phyloP scores from a whole-genome alignment of 495 filamentous ascomycete genomes.

The Thermochaetoides thermophila region DNA sequence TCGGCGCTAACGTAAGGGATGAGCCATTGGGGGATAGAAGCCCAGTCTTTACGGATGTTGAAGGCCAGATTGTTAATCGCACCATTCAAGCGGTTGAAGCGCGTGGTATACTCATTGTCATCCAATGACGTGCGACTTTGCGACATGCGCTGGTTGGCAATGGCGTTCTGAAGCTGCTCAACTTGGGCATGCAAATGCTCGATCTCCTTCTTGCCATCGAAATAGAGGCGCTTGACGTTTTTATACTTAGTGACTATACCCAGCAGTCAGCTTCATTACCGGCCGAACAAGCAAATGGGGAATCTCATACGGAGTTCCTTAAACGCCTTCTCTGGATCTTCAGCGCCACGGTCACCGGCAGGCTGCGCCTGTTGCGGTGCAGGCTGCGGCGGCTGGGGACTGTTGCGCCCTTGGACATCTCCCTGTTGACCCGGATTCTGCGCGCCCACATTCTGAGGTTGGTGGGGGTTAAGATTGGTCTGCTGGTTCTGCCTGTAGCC shows the following conservation, averaged over 20 bases:
- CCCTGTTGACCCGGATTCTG: slow-evolving; percentile 18
- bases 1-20: slow-evolving; percentile 64
- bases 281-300: too few species aligned
- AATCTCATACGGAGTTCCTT: slow-evolving; percentile 55
- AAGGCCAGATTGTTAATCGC: slow-evolving; percentile 91
- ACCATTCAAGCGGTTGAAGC: slow-evolving; percentile 86
- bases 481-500: slow-evolving; percentile 36
- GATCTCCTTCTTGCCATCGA: slow-evolving; percentile 84
- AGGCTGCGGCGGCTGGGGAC: slow-evolving; percentile 38
- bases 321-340: slow-evolving; percentile 38
- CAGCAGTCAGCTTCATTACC: too few species aligned
- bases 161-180: slow-evolving; percentile 86
- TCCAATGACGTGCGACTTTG: slow-evolving; percentile 90
- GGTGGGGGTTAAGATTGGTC: slow-evolving; percentile 28
- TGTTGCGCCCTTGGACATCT: slow-evolving; percentile 41
- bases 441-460: slow-evolving; percentile 20
- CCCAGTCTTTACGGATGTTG: slow-evolving; percentile 89
- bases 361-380: not conserved
- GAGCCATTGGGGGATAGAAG: slow-evolving; percentile 64
- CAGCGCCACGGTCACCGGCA: slow-evolving; percentile 36
- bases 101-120: slow-evolving; percentile 82
- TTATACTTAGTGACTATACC: slow-evolving; percentile 77
- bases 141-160: slow-evolving; percentile 88
- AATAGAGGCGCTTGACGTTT: slow-evolving; percentile 95
- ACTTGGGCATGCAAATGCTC: slow-evolving; percentile 79